Base-by-base conservation (phyloP, 306 rosid species). In the Astragalus glycyphyllos region DNA sequence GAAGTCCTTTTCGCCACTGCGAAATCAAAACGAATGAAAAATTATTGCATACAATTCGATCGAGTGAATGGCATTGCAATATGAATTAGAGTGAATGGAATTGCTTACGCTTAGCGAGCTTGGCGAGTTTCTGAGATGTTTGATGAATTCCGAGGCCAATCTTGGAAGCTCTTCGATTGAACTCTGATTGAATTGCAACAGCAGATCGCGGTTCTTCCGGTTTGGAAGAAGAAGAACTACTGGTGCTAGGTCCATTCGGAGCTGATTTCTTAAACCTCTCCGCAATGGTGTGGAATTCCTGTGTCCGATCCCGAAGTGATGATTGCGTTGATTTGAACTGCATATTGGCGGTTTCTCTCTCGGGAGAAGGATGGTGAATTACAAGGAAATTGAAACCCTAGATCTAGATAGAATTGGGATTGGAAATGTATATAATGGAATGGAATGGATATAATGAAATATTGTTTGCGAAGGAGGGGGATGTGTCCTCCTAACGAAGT, bases 1-100 rank as follows among this genome's bases (percentile, higher is more conserved):
- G 97, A 86, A 46, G 89, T 87, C 85, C 99, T 87, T 80, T 91
- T 95, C 10, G 99, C 96, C 97, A 95, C 99, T 95, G 77, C 44
- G 47, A 57, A 60, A 40, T 26, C 31, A 14, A 70, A 13, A 62
- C 44, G 56, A 71, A 76, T 13, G 4, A 9, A 4, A 38, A 69
- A n/a, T 8, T 3, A 26, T 26, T 26, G 31, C 31, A 26, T 26
- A 26, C 31, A 26, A 26, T 26, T 26, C n/a, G n/a, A n/a, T n/a
- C n/a, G 4, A 29, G 31, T 32, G 47, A 41, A 40, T 40, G 11
- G 5, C 3, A 26, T 6, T 31, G 29, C n/a, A 11, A 9, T 0
- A 54, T 48, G 6, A 53, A 54, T 34, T 40, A 8, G 34, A 26
- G 13, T 45, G 1, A 40, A 51, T 42, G 41, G 44, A 76, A 71